Base-by-base conservation (phyloP, 768 basidiomycete genomes). In the Lactarius indigo region DNA sequence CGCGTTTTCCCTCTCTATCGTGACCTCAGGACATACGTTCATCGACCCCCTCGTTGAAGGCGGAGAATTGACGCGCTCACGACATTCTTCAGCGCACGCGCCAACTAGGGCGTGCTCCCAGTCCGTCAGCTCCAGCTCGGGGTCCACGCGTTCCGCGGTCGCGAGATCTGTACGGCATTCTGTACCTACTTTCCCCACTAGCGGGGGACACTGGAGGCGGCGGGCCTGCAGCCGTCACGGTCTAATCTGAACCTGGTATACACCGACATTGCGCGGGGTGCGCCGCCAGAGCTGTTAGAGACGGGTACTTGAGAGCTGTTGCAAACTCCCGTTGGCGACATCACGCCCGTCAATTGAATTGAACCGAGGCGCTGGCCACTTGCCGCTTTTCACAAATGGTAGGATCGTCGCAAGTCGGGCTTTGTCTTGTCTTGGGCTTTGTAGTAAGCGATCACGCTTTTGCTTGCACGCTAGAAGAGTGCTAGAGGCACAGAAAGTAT, bases 91-190 rank as follows among this genome's bases (percentile, higher is more conserved):
- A 75, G 6, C 18, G 78, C 81, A 12, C 87, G 35, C 47, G 26
- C 33, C 17, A 5, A 64, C 52, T 10, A 18, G 15, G 66, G 41
- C 15, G 59, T 52, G 0, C 75, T 91, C 5, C 89, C 89, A 13
- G 85, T 91, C 73, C 87, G 88, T 33, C 89, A 91, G 73, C 81
- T 91, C 28, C 86, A 86, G 72, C 79, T 91, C 28, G 88, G 90
- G 74, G 78, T 91, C 41, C 90, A 91, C 72, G 69, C 74, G 5
- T 71, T 70, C 73, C 68, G 71, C 57, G 72, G 72, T 64, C 72
- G 68, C 42, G 69, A 56, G 69, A 75, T 72, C 52, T 87, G 87
- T 75, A 73, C 77, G 1, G n/a, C n/a, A n/a, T n/a, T n/a, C n/a
- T n/a, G n/a, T n/a, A n/a, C n/a, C n/a, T 79, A 86, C 63, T 84